Percentiles rank a stretch among this genome's conserved stretches.
phyloP scores from a whole-genome alignment of 2,329 filamentous ascomycete species.

The Cryphonectria carpinicola region DNA sequence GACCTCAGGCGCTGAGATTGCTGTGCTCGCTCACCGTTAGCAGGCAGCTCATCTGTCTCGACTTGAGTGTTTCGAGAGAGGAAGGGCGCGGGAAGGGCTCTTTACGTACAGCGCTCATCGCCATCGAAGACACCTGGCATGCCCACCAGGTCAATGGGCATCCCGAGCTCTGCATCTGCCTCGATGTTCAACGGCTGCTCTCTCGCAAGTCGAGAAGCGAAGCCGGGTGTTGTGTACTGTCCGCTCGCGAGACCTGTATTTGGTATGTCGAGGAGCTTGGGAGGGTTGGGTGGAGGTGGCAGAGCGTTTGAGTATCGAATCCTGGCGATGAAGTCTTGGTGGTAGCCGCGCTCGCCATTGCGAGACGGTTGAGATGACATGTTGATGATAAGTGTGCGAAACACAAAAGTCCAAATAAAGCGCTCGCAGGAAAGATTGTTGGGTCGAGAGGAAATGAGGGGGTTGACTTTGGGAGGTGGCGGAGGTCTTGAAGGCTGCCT shows the following conservation, averaged over 20 bases:
- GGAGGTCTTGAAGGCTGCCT: not conserved
- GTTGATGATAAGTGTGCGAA: conserved; percentile 15
- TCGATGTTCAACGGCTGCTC: conserved; percentile 96
- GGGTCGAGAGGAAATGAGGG: not conserved
- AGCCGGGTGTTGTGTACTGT: conserved; percentile 88
- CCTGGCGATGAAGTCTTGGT: conserved; percentile 97
- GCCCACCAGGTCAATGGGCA: conserved; percentile 94
- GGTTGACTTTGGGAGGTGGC: not conserved
- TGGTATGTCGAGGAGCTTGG: conserved; percentile 95
- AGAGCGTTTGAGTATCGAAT: conserved; percentile 96
- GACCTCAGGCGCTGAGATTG: conserved; percentile 78
- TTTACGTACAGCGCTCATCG: conserved; percentile 80
- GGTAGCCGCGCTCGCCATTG: conserved; percentile 60
- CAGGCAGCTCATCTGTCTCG: not conserved
- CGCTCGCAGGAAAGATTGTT: not conserved
- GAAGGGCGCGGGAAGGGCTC: conserved; percentile 4
- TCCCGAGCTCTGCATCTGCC: conserved; percentile 94
- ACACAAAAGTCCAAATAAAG: not conserved
- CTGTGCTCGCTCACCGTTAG: conserved; percentile 48
- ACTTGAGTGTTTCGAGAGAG: not conserved
- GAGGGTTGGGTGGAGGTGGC: conserved; percentile 89
- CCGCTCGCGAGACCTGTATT: conserved; percentile 86
- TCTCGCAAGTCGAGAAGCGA: conserved; percentile 84
- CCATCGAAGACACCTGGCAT: conserved; percentile 95
- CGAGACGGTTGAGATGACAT: conserved; percentile 50